Evolutionary conservation across 2,329 filamentous ascomycete species (phyloP), one percentile per base, ranked within the genome.

Genomic region (Diplodia scrobiculata): DNA sequence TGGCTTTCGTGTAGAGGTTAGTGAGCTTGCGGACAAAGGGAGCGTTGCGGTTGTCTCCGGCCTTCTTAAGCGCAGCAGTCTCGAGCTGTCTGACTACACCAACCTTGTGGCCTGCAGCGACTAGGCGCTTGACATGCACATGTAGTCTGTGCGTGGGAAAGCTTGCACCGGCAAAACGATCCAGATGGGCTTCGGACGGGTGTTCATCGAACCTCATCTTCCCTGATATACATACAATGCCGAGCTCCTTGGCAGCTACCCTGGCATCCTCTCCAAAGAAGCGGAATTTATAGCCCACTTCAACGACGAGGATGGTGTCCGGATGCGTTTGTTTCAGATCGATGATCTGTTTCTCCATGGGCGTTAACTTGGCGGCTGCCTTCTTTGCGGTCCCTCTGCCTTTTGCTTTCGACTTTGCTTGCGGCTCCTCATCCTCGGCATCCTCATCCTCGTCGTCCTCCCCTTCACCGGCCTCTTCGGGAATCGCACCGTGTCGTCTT

Each of bases 251-350:
- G 13, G 93, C 91, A 4, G 94, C 95, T 64, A 87, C 86, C 63
- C 92, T 86, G 9, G 95, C 95, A 80, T 99, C 95, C 73, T 98
- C 94, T 11, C 95, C 95, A 74, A 97, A 97, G 80, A 99, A 97
- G 38, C 91, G 89, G 79, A 96, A 99, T 76, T 99, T 99, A 80
- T 99, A 99, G 60, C 95, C 95, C 9, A 98, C 95, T 76, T 99
- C 94, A 63, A 98, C 88, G 13, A 98, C 90, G 64, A 99, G 83
- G 21, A 99, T 73, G 0, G 94, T 95, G 74, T 98, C 95, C 80
- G 92, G 84, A 75, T 98, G 89, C 71, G 94, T 91, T 68, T 88
- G 85, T 80, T 99, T 99, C 77, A 99, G 96, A 19, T 96, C 93
- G 5, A 99, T 84, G 67, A 97, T 90, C 73, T 98, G 95, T 48